Base-by-base conservation (phyloP, 2,329 filamentous ascomycete genomes). In the Cercospora sojina region DNA sequence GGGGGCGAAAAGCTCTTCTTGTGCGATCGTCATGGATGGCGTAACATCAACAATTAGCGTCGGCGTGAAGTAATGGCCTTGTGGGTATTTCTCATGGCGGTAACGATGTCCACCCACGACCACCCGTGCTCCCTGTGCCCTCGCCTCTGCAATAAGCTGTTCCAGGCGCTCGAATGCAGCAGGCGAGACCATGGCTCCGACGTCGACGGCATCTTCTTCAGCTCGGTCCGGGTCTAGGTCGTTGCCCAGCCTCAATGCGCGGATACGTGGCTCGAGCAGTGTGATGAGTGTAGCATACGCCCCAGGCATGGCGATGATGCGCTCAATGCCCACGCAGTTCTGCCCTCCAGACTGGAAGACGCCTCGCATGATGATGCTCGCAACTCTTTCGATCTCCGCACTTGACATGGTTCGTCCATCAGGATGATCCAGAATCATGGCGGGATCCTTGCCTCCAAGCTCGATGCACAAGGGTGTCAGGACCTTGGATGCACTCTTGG, bases 311-410 rank as follows among this genome's bases (percentile, higher is more conserved):
- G 90, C 92, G 72, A 98, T 89, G 75, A 98, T 89, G 64, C 95
- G 91, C 81, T 99, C 95, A 72, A 97, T 94, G 64, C 95, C 95
- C 76, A 99, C 94, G 80, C 95, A 99, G 81, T 99, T 99, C 79
- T 99, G 95, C 1, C 95, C 95, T 16, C 93, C 90, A 60, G 93
- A 93, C 79, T 99, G 95, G 80, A 98, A 99, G 9, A 92, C 92
- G 61, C 94, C 95, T 62, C 95, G 88, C 81, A 99, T 89, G 69
- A 98, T 86, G 69, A 96, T 90, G 69, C 93, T 91, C 43, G 87
- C 86, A 59, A 98, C 89, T 49, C 90, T 87, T 4, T 86, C 80
- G 66, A 98, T 83, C 73, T 86, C 82, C 60, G 72, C 79, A 74
- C 92, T 85, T 65, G 71, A 66, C 59, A 70, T 69, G 4, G 70